Conservation (phyloP, 805 yeast genomes). For the Brettanomyces naardenensis region DNA sequence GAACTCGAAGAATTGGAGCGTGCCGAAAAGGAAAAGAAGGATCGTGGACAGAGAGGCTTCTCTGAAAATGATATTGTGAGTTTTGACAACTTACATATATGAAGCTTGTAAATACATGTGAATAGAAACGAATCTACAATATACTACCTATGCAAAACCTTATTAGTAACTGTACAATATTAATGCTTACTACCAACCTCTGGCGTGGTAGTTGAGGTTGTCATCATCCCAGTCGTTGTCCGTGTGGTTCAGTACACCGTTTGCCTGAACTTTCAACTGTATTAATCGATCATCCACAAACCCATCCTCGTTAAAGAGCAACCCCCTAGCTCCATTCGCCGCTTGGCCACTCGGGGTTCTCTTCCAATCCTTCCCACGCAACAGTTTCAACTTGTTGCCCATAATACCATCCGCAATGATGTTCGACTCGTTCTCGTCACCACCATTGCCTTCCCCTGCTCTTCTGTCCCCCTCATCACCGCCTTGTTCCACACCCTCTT, state of each 20-base stretch:
- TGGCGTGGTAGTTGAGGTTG: slow-evolving; percentile 31
- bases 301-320: slow-evolving; percentile 11
- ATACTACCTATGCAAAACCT: too few relatives aligned
- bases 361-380: slow-evolving; percentile 4
- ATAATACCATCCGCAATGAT: slow-evolving; percentile 23
- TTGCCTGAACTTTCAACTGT: slow-evolving; percentile 2
- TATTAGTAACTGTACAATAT: too few relatives aligned
- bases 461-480: slow-evolving; percentile 1
- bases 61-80: slow-evolving; percentile 15
- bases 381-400: slow-evolving; percentile 18
- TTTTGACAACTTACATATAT: slow-evolving; percentile 19
- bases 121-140: not conserved
- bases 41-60: slow-evolving; percentile 16
- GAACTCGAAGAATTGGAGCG: slow-evolving; percentile 4
- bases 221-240: slow-evolving; percentile 17
- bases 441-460: slow-evolving; percentile 2
- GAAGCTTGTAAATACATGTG: not conserved
- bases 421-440: slow-evolving; percentile 7
- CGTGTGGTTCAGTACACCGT: slow-evolving; percentile 5
- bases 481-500: not conserved
- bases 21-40: not conserved
- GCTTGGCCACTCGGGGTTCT: not conserved
- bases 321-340: not conserved
- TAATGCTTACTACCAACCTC: slow-evolving; percentile 28
- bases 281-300: slow-evolving; percentile 8